phyloP scores from a whole-genome alignment of 768 basidiomycete genomes.

The Phlebiopsis gigantea region DNA sequence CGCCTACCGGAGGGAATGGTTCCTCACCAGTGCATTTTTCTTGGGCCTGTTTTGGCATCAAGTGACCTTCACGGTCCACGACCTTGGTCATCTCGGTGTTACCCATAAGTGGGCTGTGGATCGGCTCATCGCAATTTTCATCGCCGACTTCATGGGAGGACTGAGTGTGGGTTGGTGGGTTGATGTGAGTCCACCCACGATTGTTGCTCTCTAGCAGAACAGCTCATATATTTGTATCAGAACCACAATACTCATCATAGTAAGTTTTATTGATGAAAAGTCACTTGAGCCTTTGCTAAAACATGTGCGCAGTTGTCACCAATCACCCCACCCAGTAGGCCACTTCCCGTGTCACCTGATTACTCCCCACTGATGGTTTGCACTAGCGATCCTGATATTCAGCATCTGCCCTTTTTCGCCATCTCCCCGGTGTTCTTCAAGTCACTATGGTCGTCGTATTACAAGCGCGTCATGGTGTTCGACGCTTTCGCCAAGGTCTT shows the following conservation, averaged over 20 bases:
- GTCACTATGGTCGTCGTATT: slow-evolving; percentile 90
- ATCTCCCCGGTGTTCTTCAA: slow-evolving; percentile 84
- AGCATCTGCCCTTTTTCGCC: slow-evolving; percentile 91
- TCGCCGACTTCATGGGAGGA: slow-evolving; percentile 88
- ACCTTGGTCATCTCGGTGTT: slow-evolving; percentile 92
- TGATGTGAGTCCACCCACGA: slow-evolving; percentile 56
- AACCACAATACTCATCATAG: slow-evolving; percentile 96
- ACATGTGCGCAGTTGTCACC: slow-evolving; percentile 66
- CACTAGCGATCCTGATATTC: slow-evolving; percentile 74
- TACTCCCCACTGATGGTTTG: slow-evolving; percentile 10
- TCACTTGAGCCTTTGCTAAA: neutral
- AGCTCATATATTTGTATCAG: slow-evolving; percentile 30
- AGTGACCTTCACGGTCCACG: slow-evolving; percentile 87
- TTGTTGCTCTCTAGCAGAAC: neutral
- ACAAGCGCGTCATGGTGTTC: slow-evolving; percentile 80
- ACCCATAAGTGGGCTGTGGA: slow-evolving; percentile 84
- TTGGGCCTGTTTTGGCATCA: slow-evolving; percentile 96
- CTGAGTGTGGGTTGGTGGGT: slow-evolving; percentile 98
- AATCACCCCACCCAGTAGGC: slow-evolving; percentile 93
- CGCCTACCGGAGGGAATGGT: slow-evolving; percentile 60
- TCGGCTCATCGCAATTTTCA: slow-evolving; percentile 67
- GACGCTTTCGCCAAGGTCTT: slow-evolving; percentile 63
- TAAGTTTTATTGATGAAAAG: slow-evolving; percentile 37
- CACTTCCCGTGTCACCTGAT: neutral
- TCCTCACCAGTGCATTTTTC: slow-evolving; percentile 68